Conservation (phyloP, 495 filamentous ascomycete species). For the Aspergillus homomorphus region DNA sequence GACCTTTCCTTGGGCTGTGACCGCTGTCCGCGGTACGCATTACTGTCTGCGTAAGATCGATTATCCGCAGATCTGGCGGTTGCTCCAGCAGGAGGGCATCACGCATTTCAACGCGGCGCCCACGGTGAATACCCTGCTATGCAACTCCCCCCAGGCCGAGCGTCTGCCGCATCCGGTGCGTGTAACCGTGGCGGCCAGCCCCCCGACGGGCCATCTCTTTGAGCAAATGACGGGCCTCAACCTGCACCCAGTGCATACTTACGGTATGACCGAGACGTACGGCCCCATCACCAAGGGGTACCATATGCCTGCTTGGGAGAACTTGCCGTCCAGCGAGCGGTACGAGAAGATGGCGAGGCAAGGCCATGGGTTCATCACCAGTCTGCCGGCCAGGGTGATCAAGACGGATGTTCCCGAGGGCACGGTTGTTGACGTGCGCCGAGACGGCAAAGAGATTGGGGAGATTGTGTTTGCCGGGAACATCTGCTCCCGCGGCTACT, state of each 20-base stretch:
- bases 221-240: slow-evolving; percentile 88
- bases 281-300: slow-evolving; percentile 96
- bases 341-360: slow-evolving; percentile 88
- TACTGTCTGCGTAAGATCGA: slow-evolving; percentile 94
- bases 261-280: slow-evolving; percentile 94
- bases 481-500: slow-evolving; percentile 88
- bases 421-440: slow-evolving; percentile 69
- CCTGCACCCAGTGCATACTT: slow-evolving; percentile 88
- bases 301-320: slow-evolving; percentile 76
- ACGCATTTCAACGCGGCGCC: slow-evolving; percentile 97
- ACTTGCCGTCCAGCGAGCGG: slow-evolving; percentile 64
- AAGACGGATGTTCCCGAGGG: slow-evolving; percentile 69
- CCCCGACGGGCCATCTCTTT: slow-evolving; percentile 84
- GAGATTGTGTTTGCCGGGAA: slow-evolving; percentile 91
- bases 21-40: slow-evolving; percentile 87
- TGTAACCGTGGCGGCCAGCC: slow-evolving; percentile 90
- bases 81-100: slow-evolving; percentile 78
- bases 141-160: slow-evolving; percentile 68
- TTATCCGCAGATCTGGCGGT: slow-evolving; percentile 84
- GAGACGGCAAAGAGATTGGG: slow-evolving; percentile 84
- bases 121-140: slow-evolving; percentile 93
- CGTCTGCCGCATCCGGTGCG: slow-evolving; percentile 66
- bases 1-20: slow-evolving; percentile 87
- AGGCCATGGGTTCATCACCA: slow-evolving; percentile 88
- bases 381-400: slow-evolving; percentile 76